A percentile compares a stretch with the other conserved stretches of the same genome.
Conservation (phyloP, 768 basidiomycete genomes). For the Mycena epipterygia region DNA sequence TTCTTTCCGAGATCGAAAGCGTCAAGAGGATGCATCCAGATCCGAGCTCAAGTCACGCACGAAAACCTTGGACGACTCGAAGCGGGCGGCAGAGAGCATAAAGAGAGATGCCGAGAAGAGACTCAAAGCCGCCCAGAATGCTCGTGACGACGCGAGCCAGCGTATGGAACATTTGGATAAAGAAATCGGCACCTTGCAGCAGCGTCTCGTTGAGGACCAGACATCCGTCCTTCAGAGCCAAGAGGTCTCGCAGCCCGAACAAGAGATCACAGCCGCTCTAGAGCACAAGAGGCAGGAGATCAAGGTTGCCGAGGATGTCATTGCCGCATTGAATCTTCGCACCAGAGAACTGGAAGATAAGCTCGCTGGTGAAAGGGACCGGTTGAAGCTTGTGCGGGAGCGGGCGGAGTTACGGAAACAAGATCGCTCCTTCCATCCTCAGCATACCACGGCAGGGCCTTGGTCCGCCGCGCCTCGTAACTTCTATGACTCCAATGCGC, state of each 20-base stretch:
- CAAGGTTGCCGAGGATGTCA: conserved; percentile 74
- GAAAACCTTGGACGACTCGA: conserved; percentile 89
- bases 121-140: conserved; percentile 75
- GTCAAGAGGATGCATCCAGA: conserved; percentile 85
- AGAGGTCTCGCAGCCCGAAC: conserved; percentile 63
- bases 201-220: conserved; percentile 69
- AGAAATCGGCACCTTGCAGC: conserved; percentile 70
- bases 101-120: conserved; percentile 92
- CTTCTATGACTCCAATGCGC: conserved; percentile 32
- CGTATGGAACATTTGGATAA: conserved; percentile 71
- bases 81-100: conserved; percentile 83
- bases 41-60: conserved; percentile 86
- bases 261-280: conserved; percentile 65
- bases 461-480: conserved; percentile 36
- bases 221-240: conserved; percentile 62
- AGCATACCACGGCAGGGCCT: conserved; percentile 38
- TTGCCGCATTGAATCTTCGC: conserved; percentile 71
- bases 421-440: conserved; percentile 52
- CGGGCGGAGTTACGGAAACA: conserved; percentile 66
- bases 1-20: conserved; percentile 78
- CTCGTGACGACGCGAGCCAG: conserved; percentile 72
- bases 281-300: conserved; percentile 73
- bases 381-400: conserved; percentile 69
- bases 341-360: conserved; percentile 82
- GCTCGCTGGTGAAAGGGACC: conserved; percentile 73